These are phyloP conservation scores for Daldinia bambusicola DNA, from an alignment of 495 filamentous ascomycete species.

Conservation along the genomic window DNA sequence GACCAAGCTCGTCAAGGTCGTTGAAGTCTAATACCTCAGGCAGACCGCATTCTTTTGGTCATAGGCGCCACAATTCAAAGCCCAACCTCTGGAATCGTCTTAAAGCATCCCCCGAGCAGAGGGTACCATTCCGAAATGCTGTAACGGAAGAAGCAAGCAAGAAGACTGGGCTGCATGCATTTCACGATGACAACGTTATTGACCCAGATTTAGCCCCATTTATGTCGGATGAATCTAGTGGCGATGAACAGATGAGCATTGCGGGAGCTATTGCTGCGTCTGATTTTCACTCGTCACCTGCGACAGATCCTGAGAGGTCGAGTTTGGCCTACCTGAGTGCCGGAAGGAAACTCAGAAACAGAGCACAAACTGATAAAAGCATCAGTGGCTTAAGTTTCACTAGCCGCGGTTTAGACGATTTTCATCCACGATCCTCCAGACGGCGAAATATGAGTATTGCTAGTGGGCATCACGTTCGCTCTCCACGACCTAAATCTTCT, in stretches of 20 bases:
- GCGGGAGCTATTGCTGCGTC: constrained; percentile 72
- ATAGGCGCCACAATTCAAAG: constrained; percentile 87
- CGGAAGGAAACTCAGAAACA: constrained; percentile 78
- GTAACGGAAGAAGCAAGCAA: constrained; percentile 68
- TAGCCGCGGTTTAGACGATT: constrained; percentile 64
- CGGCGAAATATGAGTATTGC: constrained; percentile 83
- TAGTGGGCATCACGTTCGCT: constrained; percentile 73
- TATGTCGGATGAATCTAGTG: constrained; percentile 94
- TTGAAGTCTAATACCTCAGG: constrained; percentile 76
- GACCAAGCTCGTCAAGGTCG: constrained; percentile 93
- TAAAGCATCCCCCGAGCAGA: constrained; percentile 65
- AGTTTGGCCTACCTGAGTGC: constrained; percentile 65
- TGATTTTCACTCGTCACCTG: constrained; percentile 53
- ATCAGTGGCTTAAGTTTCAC: constrained; percentile 68
- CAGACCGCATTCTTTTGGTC: constrained; percentile 77
- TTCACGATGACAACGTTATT: constrained; percentile 98
- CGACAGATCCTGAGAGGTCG: constrained; percentile 59
- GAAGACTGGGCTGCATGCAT: constrained; percentile 80
- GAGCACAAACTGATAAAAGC: constrained; percentile 73
- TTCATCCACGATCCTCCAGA: constrained; percentile 67
- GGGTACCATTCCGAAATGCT: constrained; percentile 89
- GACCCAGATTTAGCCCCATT: constrained; percentile 95
- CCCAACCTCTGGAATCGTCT: constrained; percentile 77
- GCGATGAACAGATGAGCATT: constrained; percentile 89
- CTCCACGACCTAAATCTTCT: constrained; percentile 68